Evolutionary conservation across 2,329 filamentous ascomycete genomes (phyloP).

Genomic region (Phialophora tarda): DNA sequence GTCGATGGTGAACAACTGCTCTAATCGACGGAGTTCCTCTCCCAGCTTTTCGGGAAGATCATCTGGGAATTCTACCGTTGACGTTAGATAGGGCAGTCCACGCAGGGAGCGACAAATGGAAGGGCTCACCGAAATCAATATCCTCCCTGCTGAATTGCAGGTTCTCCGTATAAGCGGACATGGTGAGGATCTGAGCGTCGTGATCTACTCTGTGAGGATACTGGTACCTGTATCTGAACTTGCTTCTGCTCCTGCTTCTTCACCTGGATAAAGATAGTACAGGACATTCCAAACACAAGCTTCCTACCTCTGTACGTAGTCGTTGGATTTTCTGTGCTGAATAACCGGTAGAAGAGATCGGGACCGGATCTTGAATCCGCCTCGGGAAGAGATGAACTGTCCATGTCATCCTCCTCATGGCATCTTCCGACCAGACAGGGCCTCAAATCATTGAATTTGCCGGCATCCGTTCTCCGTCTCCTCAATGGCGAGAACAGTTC

Average conservation of each 20-base stretch:
- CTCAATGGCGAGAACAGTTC: not conserved
- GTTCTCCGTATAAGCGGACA: not conserved
- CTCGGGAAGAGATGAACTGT: not conserved
- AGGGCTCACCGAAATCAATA: not conserved
- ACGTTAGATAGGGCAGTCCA: not conserved
- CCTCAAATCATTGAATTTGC: slow-evolving; percentile 1
- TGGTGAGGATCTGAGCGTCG: not conserved
- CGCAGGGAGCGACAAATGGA: not conserved
- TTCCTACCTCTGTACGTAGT: not conserved
- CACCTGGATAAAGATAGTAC: not conserved
- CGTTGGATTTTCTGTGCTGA: not conserved
- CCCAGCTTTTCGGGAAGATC: slow-evolving; percentile 10
- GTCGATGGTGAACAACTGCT: slow-evolving; percentile 77
- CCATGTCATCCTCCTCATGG: not conserved
- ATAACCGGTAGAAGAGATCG: not conserved
- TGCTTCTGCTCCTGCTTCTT: not conserved
- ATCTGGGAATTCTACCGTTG: not conserved
- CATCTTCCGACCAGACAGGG: not conserved
- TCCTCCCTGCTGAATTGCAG: not conserved
- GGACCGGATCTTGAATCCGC: not conserved
- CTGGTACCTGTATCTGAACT: not conserved
- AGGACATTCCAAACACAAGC: too few species aligned
- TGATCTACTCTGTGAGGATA: not conserved
- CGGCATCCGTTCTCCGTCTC: not conserved
- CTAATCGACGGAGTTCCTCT: slow-evolving; percentile 73